Base-by-base conservation (phyloP, 805 yeast genomes). In the Millerozyma acaciae region DNA sequence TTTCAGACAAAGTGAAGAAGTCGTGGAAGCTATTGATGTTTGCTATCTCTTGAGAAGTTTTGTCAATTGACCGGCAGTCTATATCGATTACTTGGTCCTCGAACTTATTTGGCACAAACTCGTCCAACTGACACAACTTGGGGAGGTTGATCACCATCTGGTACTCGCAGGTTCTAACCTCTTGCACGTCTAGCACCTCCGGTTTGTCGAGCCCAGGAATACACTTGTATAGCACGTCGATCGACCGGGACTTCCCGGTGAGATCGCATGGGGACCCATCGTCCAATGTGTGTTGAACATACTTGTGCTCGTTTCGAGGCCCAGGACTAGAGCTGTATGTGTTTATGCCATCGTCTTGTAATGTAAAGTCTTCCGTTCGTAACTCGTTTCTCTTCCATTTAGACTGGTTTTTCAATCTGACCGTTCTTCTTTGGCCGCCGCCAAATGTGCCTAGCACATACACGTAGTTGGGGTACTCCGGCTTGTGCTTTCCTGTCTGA, bases 261-360 rank as follows among this genome's bases (percentile, higher is more conserved):
- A 77, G 50, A 44, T 78, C 84, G 55, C 93, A 83, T 3, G 60
- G 33, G 14, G 71, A 70, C 6, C 90, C 93, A 37, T 51, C 49
- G 8, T 37, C 33, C 6, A 52, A 58, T 35, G 38, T 57, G 57
- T 51, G 79, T 50, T 63, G 42, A 41, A 68, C 40, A 39, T 52
- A 60, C 42, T 59, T 54, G 23, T 35, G 35, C 14, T 28, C 35
- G 23, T 31, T 38, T 5, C 28, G 15, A 12, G 48, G 41, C 6
- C 38, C 38, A 4, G 47, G 39, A 5, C 50, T 43, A 18, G 50
- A 51, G 15, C 44, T 36, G 28, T 45, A 47, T 9, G 49, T 33
- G 30, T 59, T 48, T 14, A 36, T 41, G 5, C 44, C 55, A 7
- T 63, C 66, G 16, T 55, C 53, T 19, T 61, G 49, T 17, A 63